Evolutionary conservation across 1,139 yeast species (phyloP).

Genomic region (Sporopachydermia cereana): DNA sequence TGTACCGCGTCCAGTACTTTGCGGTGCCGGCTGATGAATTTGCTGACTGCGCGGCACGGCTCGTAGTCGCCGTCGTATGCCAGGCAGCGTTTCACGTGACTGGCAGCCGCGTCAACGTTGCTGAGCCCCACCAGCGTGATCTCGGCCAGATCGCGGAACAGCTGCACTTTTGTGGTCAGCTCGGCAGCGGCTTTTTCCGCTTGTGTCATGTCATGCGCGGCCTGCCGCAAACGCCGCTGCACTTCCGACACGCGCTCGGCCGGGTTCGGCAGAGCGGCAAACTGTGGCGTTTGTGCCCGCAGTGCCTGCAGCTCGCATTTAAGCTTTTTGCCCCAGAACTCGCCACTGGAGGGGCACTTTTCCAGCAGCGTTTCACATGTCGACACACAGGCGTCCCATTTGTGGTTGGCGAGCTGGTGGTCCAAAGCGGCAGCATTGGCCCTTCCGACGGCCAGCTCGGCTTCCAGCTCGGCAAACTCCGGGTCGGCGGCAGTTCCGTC

Average conservation of each 20-base stretch:
- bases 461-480: neutral
- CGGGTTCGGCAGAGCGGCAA: neutral
- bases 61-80: constrained; percentile 57
- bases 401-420: neutral
- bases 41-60: constrained; percentile 40
- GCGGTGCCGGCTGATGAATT: constrained; percentile 29
- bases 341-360: neutral
- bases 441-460: neutral
- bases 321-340: neutral
- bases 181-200: constrained; percentile 2
- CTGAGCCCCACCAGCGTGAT: constrained; percentile 38
- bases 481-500: neutral
- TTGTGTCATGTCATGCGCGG: constrained; percentile 1
- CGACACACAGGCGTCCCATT: neutral
- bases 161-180: constrained; percentile 16
- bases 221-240: neutral
- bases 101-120: constrained; percentile 40
- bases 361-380: neutral
- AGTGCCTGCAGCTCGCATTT: neutral
- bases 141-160: constrained; percentile 25
- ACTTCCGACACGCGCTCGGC: neutral
- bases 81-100: constrained; percentile 45
- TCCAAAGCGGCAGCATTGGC: neutral
- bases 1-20: constrained; percentile 30
- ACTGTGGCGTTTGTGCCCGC: neutral